phyloP scores from a whole-genome alignment of 1,284 basidiomycete genomes.

The Cutaneotrichosporon cutaneum region DNA sequence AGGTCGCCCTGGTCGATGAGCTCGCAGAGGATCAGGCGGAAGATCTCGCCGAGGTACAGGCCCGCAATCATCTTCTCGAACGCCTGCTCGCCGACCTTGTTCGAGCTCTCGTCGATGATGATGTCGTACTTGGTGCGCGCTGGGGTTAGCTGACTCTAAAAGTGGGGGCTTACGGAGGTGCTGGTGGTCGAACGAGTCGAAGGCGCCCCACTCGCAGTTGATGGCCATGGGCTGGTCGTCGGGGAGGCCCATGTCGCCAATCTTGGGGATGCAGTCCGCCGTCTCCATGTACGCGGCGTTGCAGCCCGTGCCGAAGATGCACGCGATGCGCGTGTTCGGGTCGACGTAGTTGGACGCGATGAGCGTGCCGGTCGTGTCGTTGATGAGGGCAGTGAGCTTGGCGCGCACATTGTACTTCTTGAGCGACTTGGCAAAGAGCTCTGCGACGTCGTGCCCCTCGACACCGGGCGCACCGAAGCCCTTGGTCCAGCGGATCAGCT shows the following conservation, averaged over 20 bases:
- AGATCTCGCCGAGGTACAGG: constrained; percentile 93
- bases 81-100: constrained; percentile 90
- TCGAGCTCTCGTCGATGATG: constrained; percentile 87
- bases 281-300: constrained; percentile 98
- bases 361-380: constrained; percentile 95
- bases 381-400: constrained; percentile 80
- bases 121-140: constrained; percentile 90
- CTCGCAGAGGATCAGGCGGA: constrained; percentile 89
- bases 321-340: constrained; percentile 83
- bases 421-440: constrained; percentile 83
- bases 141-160: constrained; percentile 22
- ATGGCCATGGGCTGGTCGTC: constrained; percentile 82
- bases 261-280: constrained; percentile 71
- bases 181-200: constrained; percentile 94
- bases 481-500: constrained; percentile 95
- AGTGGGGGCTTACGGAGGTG: constrained; percentile 62
- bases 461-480: constrained; percentile 91
- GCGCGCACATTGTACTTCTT: constrained; percentile 66
- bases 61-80: constrained; percentile 96
- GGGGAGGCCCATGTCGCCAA: constrained; percentile 68
- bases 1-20: constrained; percentile 94
- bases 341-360: constrained; percentile 97
- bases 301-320: constrained; percentile 97
- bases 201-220: constrained; percentile 84
- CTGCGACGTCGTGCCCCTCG: constrained; percentile 88